Percentiles rank a stretch among this genome's conserved stretches.
Evolutionary conservation across 768 basidiomycete species (phyloP).

Genomic region (Plicaturopsis crispa): DNA sequence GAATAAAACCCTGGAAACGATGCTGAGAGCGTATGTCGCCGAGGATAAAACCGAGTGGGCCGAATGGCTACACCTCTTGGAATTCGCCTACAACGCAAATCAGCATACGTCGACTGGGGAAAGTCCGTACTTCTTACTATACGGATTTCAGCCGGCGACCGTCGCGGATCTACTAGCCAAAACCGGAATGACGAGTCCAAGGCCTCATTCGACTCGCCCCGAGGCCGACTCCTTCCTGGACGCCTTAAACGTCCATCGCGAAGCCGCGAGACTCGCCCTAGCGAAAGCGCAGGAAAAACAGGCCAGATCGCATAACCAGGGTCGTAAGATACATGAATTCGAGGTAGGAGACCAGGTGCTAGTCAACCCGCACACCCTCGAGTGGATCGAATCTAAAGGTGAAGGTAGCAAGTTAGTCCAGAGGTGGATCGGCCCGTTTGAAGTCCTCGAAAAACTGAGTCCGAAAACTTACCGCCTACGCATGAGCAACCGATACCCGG

Average conservation of each 20-base stretch:
- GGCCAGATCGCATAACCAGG: conserved; percentile 9
- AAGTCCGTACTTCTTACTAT: conserved; percentile 11
- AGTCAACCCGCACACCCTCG: conserved; percentile 13
- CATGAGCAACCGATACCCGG: conserved; percentile 11
- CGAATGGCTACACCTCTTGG: conserved; percentile 13
- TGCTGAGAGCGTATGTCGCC: conserved; percentile 13
- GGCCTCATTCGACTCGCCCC: background rate
- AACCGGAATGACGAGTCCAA: background rate
- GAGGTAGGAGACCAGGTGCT: conserved; percentile 14
- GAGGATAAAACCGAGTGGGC: conserved; percentile 13
- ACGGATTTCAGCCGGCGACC: conserved; percentile 9
- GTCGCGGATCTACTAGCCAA: background rate
- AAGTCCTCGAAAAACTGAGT: conserved; percentile 13
- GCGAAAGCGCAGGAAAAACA: conserved; percentile 9
- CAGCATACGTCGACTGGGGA: conserved; percentile 7
- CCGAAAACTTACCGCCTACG: conserved; percentile 13
- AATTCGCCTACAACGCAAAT: conserved; percentile 18
- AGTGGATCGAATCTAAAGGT: conserved; percentile 10
- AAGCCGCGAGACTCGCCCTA: conserved; percentile 1
- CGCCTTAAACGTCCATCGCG: background rate
- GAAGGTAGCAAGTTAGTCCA: conserved; percentile 14
- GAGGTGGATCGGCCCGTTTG: conserved; percentile 15
- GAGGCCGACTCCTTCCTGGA: background rate
- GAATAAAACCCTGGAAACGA: conserved; percentile 20
- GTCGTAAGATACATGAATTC: conserved; percentile 7